phyloP scores from a whole-genome alignment of 192 early-diverging fungal species.

The Coemansia sp. region DNA sequence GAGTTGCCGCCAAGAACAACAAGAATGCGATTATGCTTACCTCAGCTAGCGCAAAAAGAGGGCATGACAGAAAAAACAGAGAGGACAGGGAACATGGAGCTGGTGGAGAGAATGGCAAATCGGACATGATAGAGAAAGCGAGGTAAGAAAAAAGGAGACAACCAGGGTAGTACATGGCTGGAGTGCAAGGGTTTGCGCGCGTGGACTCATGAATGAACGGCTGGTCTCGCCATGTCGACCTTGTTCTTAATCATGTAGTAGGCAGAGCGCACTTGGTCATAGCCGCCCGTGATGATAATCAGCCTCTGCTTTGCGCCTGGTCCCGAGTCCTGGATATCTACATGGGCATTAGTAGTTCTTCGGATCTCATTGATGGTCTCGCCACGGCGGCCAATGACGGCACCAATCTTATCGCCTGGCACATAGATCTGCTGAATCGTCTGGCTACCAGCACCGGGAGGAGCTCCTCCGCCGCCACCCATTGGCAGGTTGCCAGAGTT shows the following conservation, averaged over 20 bases:
- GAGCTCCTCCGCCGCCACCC: conserved; percentile 5
- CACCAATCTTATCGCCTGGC: conserved; percentile 43
- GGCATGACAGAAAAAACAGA: not conserved
- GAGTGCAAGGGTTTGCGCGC: not conserved
- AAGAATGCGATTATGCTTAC: not conserved
- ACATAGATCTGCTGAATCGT: conserved; percentile 54
- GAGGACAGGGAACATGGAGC: not conserved
- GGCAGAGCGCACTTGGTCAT: conserved; percentile 49
- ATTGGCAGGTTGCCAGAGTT: not conserved
- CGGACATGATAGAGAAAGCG: not conserved
- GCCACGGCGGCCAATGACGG: conserved; percentile 50
- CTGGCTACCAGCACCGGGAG: conserved; percentile 17
- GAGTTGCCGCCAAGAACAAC: not conserved
- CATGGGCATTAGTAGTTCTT: conserved; percentile 35
- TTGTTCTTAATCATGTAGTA: conserved; percentile 49
- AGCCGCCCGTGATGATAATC: conserved; percentile 45
- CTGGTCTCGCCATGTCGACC: conserved; percentile 31
- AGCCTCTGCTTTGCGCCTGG: conserved; percentile 44
- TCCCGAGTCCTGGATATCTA: conserved; percentile 51
- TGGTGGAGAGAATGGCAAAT: not conserved
- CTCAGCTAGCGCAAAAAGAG: not conserved
- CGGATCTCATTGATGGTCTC: conserved; percentile 52
- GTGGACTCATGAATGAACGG: conserved; percentile 8
- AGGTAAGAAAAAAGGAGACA: not conserved
- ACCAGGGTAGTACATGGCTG: not conserved